These are phyloP conservation scores for Lenzites betulinus DNA, from an alignment of 768 basidiomycete species.

Conservation along the genomic window DNA sequence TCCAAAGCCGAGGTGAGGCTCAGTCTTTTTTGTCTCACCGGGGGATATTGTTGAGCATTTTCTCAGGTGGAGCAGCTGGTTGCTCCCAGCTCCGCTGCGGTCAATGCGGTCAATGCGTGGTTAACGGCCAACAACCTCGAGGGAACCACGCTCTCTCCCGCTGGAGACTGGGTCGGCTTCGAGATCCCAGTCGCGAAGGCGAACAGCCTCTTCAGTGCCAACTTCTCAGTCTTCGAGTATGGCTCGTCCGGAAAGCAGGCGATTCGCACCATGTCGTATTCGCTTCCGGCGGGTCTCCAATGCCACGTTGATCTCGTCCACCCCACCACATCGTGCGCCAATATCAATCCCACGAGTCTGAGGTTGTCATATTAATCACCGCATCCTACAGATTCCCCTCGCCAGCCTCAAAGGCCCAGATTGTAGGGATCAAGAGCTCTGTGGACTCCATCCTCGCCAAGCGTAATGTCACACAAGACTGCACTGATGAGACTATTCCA, in stretches of 20 bases:
- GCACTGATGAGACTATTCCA: constrained; percentile 25
- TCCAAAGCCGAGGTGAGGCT: constrained; percentile 39
- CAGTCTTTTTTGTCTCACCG: background rate
- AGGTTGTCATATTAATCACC: background rate
- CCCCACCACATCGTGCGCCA: constrained; percentile 31
- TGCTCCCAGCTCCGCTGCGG: constrained; percentile 28
- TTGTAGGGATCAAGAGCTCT: background rate
- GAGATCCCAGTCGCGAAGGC: constrained; percentile 35
- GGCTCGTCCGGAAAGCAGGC: constrained; percentile 27
- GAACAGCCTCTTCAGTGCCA: constrained; percentile 37
- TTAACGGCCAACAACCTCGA: constrained; percentile 29
- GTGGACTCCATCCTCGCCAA: background rate
- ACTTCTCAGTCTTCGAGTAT: constrained; percentile 38
- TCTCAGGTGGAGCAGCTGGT: constrained; percentile 30
- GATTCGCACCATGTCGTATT: constrained; percentile 40
- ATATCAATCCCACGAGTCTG: background rate
- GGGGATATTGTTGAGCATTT: background rate
- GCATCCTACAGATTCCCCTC: background rate
- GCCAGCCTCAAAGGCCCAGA: background rate
- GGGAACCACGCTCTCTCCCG: constrained; percentile 27
- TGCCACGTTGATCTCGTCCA: constrained; percentile 35
- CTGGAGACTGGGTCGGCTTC: constrained; percentile 39
- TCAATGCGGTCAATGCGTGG: constrained; percentile 30
- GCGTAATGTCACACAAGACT: constrained; percentile 16
- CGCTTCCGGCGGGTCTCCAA: constrained; percentile 35